These are phyloP conservation scores for Ophiostoma himal-ulmi DNA, from an alignment of 2,329 filamentous ascomycete species.

Conservation along the genomic window DNA sequence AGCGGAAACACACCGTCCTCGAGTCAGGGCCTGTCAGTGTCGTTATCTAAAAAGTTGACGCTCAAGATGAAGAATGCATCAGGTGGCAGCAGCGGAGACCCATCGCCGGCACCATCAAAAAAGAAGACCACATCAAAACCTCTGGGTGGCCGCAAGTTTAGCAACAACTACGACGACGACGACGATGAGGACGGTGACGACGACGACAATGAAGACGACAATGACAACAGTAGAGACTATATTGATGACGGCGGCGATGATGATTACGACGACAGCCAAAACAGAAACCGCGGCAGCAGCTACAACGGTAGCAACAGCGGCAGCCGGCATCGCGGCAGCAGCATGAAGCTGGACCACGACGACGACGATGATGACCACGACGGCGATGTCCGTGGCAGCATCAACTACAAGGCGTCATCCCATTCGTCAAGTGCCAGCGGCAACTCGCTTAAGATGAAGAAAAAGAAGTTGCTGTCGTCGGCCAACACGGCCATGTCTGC, in stretches of 20 bases:
- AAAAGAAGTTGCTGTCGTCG: slow-evolving; percentile 28
- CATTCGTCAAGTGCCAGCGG: neutral
- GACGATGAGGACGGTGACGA: slow-evolving; percentile 17
- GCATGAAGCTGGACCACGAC: neutral
- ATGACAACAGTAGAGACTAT: slow-evolving; percentile 23
- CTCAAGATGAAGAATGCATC: slow-evolving; percentile 49
- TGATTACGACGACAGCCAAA: slow-evolving; percentile 12
- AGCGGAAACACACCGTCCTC: slow-evolving; percentile 20
- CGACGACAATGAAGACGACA: slow-evolving; percentile 23
- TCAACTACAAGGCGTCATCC: slow-evolving; percentile 19
- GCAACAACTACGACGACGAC: slow-evolving; percentile 26
- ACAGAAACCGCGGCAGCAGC: neutral
- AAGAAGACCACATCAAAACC: slow-evolving; percentile 50
- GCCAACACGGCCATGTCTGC: slow-evolving; percentile 31
- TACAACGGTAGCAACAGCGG: neutral
- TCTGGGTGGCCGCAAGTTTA: slow-evolving; percentile 43
- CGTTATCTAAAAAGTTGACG: slow-evolving; percentile 26
- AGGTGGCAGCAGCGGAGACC: neutral
- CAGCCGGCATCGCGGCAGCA: neutral
- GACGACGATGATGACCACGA: slow-evolving; percentile 18
- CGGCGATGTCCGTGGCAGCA: slow-evolving; percentile 18
- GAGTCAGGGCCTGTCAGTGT: slow-evolving; percentile 22
- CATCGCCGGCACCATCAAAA: slow-evolving; percentile 34
- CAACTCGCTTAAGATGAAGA: slow-evolving; percentile 20
- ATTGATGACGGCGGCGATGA: slow-evolving; percentile 15